Evolutionary conservation across 2,329 filamentous ascomycete genomes (phyloP).

Genomic region (Fusarium mundagurra): DNA sequence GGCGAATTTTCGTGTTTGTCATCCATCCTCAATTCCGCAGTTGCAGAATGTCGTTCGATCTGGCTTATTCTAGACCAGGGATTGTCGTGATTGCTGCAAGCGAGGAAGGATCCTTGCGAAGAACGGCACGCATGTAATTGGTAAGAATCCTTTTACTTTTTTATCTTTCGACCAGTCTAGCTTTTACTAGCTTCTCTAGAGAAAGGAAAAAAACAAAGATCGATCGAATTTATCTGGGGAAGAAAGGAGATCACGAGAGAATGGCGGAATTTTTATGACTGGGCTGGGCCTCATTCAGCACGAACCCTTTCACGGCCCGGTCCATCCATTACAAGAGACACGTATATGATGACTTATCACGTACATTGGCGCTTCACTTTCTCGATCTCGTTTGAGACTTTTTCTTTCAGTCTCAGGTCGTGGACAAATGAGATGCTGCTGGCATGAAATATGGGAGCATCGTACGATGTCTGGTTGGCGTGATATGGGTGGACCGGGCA

Average conservation of each 20-base stretch:
- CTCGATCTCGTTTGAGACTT: background rate
- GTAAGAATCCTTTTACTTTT: slow-evolving; percentile 6
- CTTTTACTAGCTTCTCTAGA: background rate
- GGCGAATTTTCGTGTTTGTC: background rate
- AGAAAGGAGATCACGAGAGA: slow-evolving; percentile 10
- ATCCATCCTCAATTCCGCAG: slow-evolving; percentile 13
- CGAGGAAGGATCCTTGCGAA: slow-evolving; percentile 23
- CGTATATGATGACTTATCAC: slow-evolving; percentile 8
- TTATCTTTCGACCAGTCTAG: slow-evolving; percentile 8
- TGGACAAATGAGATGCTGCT: background rate
- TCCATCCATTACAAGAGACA: slow-evolving; percentile 20
- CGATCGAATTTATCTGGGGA: background rate
- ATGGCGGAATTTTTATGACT: slow-evolving; percentile 10
- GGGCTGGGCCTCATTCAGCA: slow-evolving; percentile 1
- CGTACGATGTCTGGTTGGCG: slow-evolving; percentile 41
- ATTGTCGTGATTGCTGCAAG: slow-evolving; percentile 23
- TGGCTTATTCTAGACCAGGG: slow-evolving; percentile 12
- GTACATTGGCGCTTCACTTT: background rate
- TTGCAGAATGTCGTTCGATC: background rate
- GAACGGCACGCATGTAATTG: slow-evolving; percentile 2
- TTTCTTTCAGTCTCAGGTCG: background rate
- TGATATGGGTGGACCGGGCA: slow-evolving; percentile 37
- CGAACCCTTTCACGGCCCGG: slow-evolving; percentile 15
- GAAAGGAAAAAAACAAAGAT: background rate
- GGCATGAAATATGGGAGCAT: slow-evolving; percentile 18